Base-by-base conservation (phyloP, 129 eudicot species). In the Flaveria robusta region DNA sequence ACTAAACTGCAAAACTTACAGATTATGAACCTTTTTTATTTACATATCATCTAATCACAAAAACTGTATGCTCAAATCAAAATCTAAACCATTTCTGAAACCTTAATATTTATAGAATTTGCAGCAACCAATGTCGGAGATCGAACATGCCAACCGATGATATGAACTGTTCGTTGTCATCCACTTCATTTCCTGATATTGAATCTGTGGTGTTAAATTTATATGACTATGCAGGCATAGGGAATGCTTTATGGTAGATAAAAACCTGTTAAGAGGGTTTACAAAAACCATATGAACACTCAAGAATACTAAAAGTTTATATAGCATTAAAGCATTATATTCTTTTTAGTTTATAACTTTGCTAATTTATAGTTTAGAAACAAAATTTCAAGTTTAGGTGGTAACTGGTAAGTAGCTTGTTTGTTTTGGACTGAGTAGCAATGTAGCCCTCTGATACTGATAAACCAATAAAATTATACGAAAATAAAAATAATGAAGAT, bases 381-480 rank as follows among this genome's bases (percentile, higher is more conserved):
- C n/a, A 47, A 47, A 11, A 9, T 42, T 6, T 42, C 46, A 8
- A 42, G 4, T 14, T 47, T 47, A 31, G 54, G 54, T 14, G 54
- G 54, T 47, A 51, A 15, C 37, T 4, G 24, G 51, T 15, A 47
- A 60, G 29, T 87, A 93, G 96, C 98, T 94, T 96, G 70, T 94
- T 91, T 70, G 98, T 94, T 84, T 93, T 97, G 46, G 98, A 93
- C 74, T 97, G 97, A 6, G 97, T 93, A 51, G 96, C 98, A 7
- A 93, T 91, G 76, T 91, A 93, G 64, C 98, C 98, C n/a, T 89
- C 98, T 9, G 91, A 85, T 11, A 91, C 93, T 2, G 98, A 94
- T 79, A 94, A 77, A 62, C 97, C 98, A 70, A 94, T 97, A 84
- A 94, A 94, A 82, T 91, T 94, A 97, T 94, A 86, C 55, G 65